phyloP scores from a whole-genome alignment of 2,329 filamentous ascomycete genomes.

The Ramichloridium luteum region DNA sequence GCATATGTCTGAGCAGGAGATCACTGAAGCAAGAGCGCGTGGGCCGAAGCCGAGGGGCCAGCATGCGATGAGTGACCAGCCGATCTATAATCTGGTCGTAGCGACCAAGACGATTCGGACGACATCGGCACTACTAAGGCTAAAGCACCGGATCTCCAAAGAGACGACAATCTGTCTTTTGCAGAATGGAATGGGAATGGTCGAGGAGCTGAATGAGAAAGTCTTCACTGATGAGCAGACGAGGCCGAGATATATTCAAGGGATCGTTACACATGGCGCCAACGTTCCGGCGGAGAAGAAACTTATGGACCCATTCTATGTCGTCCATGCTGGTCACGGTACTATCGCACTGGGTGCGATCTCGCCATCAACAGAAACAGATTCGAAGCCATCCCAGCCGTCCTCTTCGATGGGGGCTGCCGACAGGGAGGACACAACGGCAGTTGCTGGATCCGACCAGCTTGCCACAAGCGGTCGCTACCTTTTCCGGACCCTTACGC shows the following conservation, averaged over 20 bases:
- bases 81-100: conserved; percentile 63
- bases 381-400: conserved; percentile 2
- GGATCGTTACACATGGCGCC: conserved; percentile 50
- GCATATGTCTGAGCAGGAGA: conserved; percentile 1
- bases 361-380: conserved; percentile 14
- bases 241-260: conserved; percentile 66
- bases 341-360: conserved; percentile 45
- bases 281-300: conserved; percentile 29
- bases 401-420: conserved; percentile 6
- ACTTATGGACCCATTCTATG: conserved; percentile 34
- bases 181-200: conserved; percentile 69
- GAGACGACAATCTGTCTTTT: conserved; percentile 63
- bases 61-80: conserved; percentile 8
- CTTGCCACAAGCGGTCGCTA: conserved; percentile 37
- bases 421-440: conserved; percentile 11
- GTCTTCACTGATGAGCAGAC: conserved; percentile 55
- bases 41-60: conserved; percentile 1
- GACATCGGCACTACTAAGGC: conserved; percentile 50
- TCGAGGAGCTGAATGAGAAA: conserved; percentile 61
- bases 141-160: conserved; percentile 54
- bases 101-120: conserved; percentile 63
- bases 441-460: conserved; percentile 8
- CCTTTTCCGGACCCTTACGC: conserved; percentile 51
- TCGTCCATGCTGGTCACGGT: conserved; percentile 47
- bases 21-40: neutral